Conservation (phyloP, 2,329 filamentous ascomycete genomes). For the Rhynchosporium graminicola region DNA sequence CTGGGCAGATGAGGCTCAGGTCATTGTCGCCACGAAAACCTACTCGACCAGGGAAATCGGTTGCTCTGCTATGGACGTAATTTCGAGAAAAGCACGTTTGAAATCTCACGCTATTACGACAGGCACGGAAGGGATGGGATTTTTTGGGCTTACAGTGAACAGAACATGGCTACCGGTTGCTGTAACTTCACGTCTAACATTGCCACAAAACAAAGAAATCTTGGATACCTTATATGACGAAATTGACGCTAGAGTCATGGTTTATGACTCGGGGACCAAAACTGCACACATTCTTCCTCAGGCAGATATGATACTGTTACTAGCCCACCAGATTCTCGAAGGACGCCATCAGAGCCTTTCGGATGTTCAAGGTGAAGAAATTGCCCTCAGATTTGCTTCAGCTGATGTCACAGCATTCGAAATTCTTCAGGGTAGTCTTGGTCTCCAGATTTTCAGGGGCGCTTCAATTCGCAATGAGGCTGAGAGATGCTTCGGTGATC, state of each 20-base stretch:
- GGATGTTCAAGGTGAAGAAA: background rate
- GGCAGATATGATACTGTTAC: background rate
- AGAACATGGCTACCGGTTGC: background rate
- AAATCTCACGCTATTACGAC: slow-evolving; percentile 1
- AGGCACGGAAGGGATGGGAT: background rate
- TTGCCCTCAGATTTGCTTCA: background rate
- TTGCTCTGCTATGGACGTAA: background rate
- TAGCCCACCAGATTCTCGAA: background rate
- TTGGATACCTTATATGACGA: background rate
- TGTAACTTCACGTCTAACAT: background rate
- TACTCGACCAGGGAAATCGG: background rate
- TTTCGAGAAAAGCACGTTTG: background rate
- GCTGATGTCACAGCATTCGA: background rate
- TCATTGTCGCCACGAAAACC: slow-evolving; percentile 14
- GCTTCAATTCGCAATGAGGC: background rate
- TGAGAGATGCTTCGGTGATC: slow-evolving; percentile 1
- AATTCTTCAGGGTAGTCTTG: background rate
- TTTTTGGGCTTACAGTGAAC: background rate
- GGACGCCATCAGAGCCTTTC: background rate
- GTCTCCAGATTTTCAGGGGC: background rate
- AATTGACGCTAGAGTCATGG: background rate
- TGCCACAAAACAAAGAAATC: background rate
- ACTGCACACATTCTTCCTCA: background rate
- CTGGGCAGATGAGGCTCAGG: slow-evolving; percentile 13
- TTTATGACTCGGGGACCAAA: background rate